Evolutionary conservation across 75 land plant species (phyloP).

Genomic region (Chamaecyparis obtusa): DNA sequence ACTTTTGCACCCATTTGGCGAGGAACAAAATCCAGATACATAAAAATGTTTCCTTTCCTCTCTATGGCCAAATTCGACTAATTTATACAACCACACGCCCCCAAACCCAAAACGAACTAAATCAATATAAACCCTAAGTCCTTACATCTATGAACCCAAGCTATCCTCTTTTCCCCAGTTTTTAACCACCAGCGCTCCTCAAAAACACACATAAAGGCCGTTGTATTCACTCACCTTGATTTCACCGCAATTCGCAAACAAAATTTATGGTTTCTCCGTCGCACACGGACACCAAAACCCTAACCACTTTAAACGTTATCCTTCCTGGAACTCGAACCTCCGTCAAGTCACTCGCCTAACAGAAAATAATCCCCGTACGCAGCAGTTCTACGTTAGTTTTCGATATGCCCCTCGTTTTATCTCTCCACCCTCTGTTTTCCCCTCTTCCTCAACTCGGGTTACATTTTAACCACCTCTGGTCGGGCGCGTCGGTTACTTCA

Average conservation of each 20-base stretch:
- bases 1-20: neutral
- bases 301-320: neutral
- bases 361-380: neutral
- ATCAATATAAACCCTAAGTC: neutral
- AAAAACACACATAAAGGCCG: neutral
- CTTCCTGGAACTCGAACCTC: neutral
- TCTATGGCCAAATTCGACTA: neutral
- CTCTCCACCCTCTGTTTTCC: neutral
- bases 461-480: neutral
- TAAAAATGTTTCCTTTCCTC: neutral
- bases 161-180: neutral
- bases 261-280: neutral
- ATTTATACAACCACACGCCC: neutral
- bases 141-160: neutral
- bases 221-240: neutral
- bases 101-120: neutral
- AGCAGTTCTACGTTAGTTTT: neutral
- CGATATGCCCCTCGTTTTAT: neutral
- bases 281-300: neutral
- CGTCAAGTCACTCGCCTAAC: neutral
- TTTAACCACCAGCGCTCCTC: neutral
- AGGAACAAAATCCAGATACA: conserved; percentile 6
- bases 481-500: neutral
- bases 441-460: neutral
- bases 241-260: neutral